Evolutionary conservation across 495 filamentous ascomycete species (phyloP).

Genomic region (Lasiosphaeria miniovina): DNA sequence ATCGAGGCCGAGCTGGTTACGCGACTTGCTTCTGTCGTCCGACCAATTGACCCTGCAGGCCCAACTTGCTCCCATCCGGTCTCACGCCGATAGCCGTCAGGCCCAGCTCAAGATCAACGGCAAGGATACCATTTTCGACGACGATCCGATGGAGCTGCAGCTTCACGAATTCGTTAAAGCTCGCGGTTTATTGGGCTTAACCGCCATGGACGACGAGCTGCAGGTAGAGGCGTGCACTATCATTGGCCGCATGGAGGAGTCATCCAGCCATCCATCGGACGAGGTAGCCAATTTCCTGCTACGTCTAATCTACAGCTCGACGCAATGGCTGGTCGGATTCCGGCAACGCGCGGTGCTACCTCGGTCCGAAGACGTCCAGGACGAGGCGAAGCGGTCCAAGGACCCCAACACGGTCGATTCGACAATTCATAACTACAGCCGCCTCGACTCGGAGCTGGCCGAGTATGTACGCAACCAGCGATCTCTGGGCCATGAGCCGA

Average conservation of each 20-base stretch:
- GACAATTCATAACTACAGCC: conserved; percentile 49
- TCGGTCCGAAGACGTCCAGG: conserved; percentile 45
- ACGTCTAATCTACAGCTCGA: conserved; percentile 40
- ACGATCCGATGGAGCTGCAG: conserved; percentile 45
- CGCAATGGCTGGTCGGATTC: conserved; percentile 47
- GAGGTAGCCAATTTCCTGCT: conserved; percentile 47
- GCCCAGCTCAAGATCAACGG: conserved; percentile 44
- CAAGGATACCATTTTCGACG: conserved; percentile 46
- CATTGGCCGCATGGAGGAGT: conserved; percentile 47
- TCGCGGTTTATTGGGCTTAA: conserved; percentile 48
- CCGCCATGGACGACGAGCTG: conserved; percentile 51
- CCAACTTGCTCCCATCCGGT: conserved; percentile 34
- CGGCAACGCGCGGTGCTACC: conserved; percentile 48
- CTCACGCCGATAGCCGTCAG: conserved; percentile 30
- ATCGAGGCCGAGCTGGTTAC: conserved; percentile 46
- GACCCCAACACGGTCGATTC: conserved; percentile 52
- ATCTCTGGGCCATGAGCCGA: conserved; percentile 50
- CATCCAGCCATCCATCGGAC: conserved; percentile 42
- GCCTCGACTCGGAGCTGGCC: conserved; percentile 59
- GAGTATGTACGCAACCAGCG: conserved; percentile 52
- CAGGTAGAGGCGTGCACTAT: conserved; percentile 51
- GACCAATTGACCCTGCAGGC: conserved; percentile 35
- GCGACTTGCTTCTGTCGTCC: conserved; percentile 49
- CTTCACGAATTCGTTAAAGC: conserved; percentile 49
- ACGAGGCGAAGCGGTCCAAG: conserved; percentile 43